Conservation (phyloP, 176 grass and related monocot genomes). For the Rhynchospora pubera region DNA sequence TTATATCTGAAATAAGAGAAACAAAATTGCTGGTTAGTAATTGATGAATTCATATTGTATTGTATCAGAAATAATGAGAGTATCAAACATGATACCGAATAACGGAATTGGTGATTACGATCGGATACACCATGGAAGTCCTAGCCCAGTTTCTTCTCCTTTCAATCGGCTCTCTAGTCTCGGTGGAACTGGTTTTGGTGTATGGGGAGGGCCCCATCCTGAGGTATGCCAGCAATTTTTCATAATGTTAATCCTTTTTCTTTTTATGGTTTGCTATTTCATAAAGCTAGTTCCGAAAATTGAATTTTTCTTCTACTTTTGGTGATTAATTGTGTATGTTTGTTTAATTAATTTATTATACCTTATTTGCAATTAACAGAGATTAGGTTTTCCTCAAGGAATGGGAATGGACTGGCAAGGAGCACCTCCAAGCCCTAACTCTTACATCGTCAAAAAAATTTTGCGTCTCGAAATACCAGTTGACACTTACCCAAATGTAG, state of each 20-base stretch:
- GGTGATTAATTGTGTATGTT: constrained; percentile 13
- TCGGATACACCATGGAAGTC: constrained; percentile 40
- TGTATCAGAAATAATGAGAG: constrained; percentile 72
- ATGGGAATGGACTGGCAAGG: constrained; percentile 68
- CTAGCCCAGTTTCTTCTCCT: constrained; percentile 62
- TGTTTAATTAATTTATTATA: constrained; percentile 16
- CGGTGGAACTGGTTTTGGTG: constrained; percentile 56
- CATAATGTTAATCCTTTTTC: neutral
- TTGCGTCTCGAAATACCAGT: constrained; percentile 81
- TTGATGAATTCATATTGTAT: constrained; percentile 1
- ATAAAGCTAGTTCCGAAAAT: constrained; percentile 12
- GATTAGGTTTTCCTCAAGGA: constrained; percentile 59
- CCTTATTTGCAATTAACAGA: constrained; percentile 40
- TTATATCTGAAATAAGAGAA: neutral
- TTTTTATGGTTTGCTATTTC: constrained; percentile 1
- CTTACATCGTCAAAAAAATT: constrained; percentile 88
- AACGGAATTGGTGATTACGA: constrained; percentile 58
- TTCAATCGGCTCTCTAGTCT: constrained; percentile 52
- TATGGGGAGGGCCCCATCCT: constrained; percentile 48
- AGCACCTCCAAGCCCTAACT: constrained; percentile 54
- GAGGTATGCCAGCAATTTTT: constrained; percentile 41
- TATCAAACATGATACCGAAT: constrained; percentile 46
- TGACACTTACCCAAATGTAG: constrained; percentile 71
- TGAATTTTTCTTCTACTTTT: neutral
- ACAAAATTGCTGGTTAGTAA: neutral